Conservation (phyloP, 139 green algal species). For the Chlamydomonas urium region DNA sequence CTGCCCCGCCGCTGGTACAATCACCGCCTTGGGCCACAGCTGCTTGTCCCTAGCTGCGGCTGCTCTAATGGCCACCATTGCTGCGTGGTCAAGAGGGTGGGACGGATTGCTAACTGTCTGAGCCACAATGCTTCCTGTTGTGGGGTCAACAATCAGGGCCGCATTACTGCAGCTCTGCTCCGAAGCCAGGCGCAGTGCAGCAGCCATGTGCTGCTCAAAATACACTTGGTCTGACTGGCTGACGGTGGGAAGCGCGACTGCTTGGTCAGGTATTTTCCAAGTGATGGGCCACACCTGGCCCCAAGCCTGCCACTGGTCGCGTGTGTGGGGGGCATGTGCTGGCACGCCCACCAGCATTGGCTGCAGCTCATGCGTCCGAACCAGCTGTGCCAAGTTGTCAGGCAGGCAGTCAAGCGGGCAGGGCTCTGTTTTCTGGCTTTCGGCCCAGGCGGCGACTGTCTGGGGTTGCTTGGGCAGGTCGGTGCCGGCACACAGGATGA, state of each 20-base stretch:
- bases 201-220: neutral
- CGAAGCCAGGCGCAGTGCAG: neutral
- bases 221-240: conserved; percentile 26
- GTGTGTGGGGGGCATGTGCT: conserved; percentile 36
- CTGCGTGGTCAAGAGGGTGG: conserved; percentile 76
- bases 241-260: conserved; percentile 11
- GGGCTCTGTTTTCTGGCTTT: too few relatives aligned
- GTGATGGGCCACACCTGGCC: conserved; percentile 63
- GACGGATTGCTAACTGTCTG: neutral
- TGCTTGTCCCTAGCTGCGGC: conserved; percentile 55
- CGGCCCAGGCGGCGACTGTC: neutral
- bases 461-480: neutral
- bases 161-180: neutral
- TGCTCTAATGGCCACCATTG: conserved; percentile 65
- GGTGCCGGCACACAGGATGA: neutral
- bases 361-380: conserved; percentile 3
- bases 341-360: conserved; percentile 39
- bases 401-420: too few relatives aligned
- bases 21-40: conserved; percentile 40
- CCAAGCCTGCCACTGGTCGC: conserved; percentile 60
- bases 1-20: neutral
- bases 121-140: neutral
- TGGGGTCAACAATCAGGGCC: neutral
- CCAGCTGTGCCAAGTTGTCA: neutral
- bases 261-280: conserved; percentile 53